Conservation (phyloP, 2,329 filamentous ascomycete species). For the Aspergillus thermomutatus region DNA sequence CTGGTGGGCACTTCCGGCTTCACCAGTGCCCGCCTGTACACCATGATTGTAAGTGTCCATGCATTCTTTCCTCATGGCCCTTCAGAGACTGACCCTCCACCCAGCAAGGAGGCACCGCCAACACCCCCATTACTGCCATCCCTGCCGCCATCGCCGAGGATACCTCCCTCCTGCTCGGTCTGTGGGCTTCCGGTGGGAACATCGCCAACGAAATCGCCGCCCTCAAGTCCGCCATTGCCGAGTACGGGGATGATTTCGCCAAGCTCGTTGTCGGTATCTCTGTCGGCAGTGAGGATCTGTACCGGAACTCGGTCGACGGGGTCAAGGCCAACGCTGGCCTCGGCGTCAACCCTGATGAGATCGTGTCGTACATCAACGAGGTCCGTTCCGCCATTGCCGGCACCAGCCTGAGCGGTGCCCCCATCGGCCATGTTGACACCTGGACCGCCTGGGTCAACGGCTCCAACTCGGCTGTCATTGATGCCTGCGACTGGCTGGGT, state of each 20-base stretch:
- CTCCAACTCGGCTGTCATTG: conserved; percentile 67
- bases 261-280: conserved; percentile 71
- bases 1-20: conserved; percentile 41
- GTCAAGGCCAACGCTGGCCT: conserved; percentile 59
- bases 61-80: not conserved
- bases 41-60: conserved; percentile 51
- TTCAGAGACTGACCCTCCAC: conserved; percentile 1
- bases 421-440: conserved; percentile 83
- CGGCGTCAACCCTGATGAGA: conserved; percentile 59
- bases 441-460: conserved; percentile 77
- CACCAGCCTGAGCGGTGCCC: conserved; percentile 52
- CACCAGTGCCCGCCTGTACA: conserved; percentile 55
- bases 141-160: conserved; percentile 78
- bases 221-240: conserved; percentile 63
- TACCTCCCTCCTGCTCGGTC: conserved; percentile 73
- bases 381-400: conserved; percentile 62
- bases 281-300: conserved; percentile 82
- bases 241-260: conserved; percentile 63
- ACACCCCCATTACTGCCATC: conserved; percentile 67
- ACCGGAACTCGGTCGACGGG: conserved; percentile 71
- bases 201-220: conserved; percentile 74
- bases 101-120: conserved; percentile 53
- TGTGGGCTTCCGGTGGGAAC: conserved; percentile 74
- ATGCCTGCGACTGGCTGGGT: conserved; percentile 73
- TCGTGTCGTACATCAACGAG: conserved; percentile 68